These are phyloP conservation scores for Umbelopsis sp. DNA, from an alignment of 192 early-diverging fungal species.

Conservation along the genomic window DNA sequence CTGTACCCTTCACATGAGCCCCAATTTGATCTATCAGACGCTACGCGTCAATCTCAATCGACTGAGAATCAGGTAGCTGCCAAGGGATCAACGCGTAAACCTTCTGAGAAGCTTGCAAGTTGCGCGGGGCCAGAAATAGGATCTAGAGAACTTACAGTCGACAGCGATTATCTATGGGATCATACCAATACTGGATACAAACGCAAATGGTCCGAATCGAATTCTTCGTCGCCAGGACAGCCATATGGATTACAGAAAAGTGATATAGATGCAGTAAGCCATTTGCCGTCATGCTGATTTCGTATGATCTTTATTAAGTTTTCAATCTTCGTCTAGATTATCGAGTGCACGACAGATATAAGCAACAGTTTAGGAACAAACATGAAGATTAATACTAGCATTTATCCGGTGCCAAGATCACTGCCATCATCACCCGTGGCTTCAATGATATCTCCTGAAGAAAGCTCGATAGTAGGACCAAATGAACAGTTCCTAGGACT, in stretches of 20 bases:
- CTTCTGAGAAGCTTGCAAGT: no score
- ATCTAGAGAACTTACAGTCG: no score
- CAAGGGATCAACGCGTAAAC: no score
- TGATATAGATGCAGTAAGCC: neutral
- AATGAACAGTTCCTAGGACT: neutral
- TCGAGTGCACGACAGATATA: constrained; percentile 1
- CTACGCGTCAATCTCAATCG: neutral
- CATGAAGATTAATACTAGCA: neutral
- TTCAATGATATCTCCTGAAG: neutral
- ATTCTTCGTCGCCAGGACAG: neutral
- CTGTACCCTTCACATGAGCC: neutral
- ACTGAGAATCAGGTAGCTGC: neutral
- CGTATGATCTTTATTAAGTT: neutral
- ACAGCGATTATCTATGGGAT: no score
- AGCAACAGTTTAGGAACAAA: neutral
- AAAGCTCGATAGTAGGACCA: neutral
- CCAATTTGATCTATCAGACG: neutral
- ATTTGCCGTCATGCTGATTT: neutral
- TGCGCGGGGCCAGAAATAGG: no score
- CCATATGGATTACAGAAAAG: neutral
- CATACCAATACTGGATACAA: neutral
- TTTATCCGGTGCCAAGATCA: neutral
- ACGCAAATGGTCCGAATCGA: neutral
- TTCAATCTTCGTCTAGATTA: neutral
- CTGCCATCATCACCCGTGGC: neutral